These are phyloP conservation scores for Peronospora belbahrii DNA, from an alignment of 352 stramenopile species.

Conservation along the genomic window DNA sequence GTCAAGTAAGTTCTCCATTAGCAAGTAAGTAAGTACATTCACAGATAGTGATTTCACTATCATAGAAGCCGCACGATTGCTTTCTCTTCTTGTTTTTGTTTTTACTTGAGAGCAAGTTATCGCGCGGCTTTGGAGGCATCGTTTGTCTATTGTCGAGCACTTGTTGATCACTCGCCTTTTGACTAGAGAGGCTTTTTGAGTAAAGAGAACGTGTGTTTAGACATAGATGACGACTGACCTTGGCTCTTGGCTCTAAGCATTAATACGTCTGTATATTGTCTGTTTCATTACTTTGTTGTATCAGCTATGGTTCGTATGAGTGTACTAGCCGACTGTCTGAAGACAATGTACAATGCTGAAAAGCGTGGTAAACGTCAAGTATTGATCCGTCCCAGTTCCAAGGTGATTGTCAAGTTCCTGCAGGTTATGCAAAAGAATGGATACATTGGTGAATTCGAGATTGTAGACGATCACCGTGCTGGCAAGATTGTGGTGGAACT, in stretches of 20 bases:
- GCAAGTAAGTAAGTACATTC: slow-evolving; percentile 35
- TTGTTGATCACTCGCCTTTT: slow-evolving; percentile 10
- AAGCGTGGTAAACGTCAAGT: slow-evolving; percentile 99
- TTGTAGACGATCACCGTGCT: slow-evolving; percentile 98
- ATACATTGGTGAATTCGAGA: slow-evolving; percentile 99
- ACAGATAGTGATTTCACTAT: neutral
- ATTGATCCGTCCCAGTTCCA: slow-evolving; percentile 97
- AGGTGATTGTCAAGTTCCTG: slow-evolving; percentile 99
- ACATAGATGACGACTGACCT: slow-evolving; percentile 37
- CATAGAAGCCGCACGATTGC: slow-evolving; percentile 26
- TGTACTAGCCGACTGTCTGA: slow-evolving; percentile 99
- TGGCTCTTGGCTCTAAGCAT: slow-evolving; percentile 42
- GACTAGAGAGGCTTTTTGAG: slow-evolving; percentile 2
- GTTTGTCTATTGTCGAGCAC: slow-evolving; percentile 7
- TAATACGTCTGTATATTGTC: slow-evolving; percentile 37
- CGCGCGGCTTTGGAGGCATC: slow-evolving; percentile 63
- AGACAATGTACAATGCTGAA: slow-evolving; percentile 99
- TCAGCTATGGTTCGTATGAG: slow-evolving; percentile 99
- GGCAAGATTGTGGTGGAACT: slow-evolving; percentile 99
- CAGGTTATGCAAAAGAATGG: slow-evolving; percentile 99
- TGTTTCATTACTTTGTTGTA: slow-evolving; percentile 1
- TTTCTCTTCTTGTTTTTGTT: neutral
- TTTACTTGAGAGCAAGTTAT: slow-evolving; percentile 8
- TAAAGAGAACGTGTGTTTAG: slow-evolving; percentile 16
- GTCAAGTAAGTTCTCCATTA: slow-evolving; percentile 10